phyloP scores from a whole-genome alignment of 1,139 yeast genomes.

The Taphrina pruni region DNA sequence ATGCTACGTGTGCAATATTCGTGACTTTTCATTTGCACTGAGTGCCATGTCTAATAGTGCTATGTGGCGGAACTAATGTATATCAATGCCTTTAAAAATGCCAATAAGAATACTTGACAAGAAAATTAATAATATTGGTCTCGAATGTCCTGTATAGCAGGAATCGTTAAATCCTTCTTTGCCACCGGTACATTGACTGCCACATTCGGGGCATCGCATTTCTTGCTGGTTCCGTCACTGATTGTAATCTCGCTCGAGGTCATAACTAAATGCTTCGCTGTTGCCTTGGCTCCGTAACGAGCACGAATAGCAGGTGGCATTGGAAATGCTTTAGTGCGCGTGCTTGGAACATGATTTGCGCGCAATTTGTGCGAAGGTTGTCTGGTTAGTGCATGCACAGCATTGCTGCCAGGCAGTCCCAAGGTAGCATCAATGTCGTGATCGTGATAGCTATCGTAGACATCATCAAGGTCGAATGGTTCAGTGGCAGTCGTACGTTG shows the following conservation, averaged over 20 bases:
- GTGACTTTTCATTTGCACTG: neutral
- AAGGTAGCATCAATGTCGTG: conserved; percentile 15
- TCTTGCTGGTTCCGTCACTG: neutral
- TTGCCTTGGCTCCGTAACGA: neutral
- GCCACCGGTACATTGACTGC: neutral
- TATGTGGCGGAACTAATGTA: neutral
- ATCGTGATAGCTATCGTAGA: conserved; percentile 27
- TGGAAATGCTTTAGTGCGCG: neutral
- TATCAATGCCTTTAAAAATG: conserved; percentile 1
- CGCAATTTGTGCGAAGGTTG: conserved; percentile 14
- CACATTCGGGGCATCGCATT: neutral
- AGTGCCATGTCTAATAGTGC: no score
- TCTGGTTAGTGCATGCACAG: conserved; percentile 1
- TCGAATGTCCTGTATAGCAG: conserved; percentile 11
- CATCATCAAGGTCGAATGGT: conserved; percentile 28
- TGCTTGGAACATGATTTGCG: neutral
- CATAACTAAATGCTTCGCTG: neutral
- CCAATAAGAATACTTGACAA: neutral
- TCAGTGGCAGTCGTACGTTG: neutral
- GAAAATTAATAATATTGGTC: conserved; percentile 19
- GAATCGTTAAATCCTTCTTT: neutral
- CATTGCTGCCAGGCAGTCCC: conserved; percentile 13
- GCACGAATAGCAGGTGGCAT: neutral
- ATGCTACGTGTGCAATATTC: no score
- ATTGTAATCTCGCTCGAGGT: neutral